Evolutionary conservation across 2,329 filamentous ascomycete species (phyloP).

Genomic region (Phyllosticta citrichinensis): DNA sequence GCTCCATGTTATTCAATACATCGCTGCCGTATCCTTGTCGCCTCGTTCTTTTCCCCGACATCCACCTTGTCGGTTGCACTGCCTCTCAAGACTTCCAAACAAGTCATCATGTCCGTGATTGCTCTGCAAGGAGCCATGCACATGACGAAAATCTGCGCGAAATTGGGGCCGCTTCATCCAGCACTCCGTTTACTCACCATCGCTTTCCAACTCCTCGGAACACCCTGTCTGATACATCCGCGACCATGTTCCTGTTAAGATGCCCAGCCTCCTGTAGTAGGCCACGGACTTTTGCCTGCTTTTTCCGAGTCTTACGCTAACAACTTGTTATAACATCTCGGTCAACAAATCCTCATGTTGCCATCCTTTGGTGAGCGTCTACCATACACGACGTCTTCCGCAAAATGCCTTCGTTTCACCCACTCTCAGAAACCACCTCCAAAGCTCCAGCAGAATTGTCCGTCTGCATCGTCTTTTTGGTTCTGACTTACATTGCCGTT

Average conservation of each 20-base stretch:
- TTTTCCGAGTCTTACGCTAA: not conserved
- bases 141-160: not conserved
- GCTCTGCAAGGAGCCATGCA: slow-evolving; percentile 1
- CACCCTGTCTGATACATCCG: not conserved
- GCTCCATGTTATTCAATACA: not conserved
- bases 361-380: not conserved
- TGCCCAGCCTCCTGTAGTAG: not conserved
- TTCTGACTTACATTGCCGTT: slow-evolving; percentile 29
- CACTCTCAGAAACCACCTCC: slow-evolving; percentile 11
- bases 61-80: slow-evolving; percentile 3
- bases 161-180: not conserved
- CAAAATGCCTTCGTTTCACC: not conserved
- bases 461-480: slow-evolving; percentile 25
- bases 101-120: not conserved
- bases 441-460: slow-evolving; percentile 17
- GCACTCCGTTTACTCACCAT: too few relatives aligned
- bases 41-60: slow-evolving; percentile 2
- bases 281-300: not conserved
- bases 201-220: not conserved
- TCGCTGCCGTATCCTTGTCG: not conserved
- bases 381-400: not conserved
- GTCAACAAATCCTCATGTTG: not conserved
- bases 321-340: not conserved
- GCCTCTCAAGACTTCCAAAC: not conserved
- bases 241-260: not conserved